Conservation (phyloP, 192 early-diverging fungal species). For the Geranomyces variabilis region DNA sequence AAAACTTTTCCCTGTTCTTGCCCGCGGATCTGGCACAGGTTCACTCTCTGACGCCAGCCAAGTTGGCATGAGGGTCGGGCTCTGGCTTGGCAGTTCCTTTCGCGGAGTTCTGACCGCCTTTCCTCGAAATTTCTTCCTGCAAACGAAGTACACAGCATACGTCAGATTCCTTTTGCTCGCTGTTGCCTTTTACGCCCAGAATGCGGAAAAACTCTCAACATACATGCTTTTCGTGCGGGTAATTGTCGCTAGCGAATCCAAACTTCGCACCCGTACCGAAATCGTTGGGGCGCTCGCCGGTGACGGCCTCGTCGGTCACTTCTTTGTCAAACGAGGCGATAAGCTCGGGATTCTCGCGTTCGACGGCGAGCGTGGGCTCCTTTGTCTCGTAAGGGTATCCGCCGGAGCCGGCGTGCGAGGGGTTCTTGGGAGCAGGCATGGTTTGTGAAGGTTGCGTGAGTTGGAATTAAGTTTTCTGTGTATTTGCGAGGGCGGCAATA, state of each 20-base stretch:
- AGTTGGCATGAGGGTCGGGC: conserved; percentile 29
- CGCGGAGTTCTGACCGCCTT: conserved; percentile 24
- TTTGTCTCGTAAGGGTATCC: conserved; percentile 14
- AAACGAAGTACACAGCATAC: neutral
- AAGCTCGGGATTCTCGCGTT: conserved; percentile 32
- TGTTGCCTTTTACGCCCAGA: too few relatives aligned
- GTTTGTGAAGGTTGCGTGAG: conserved; percentile 9
- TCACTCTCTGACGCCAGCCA: neutral
- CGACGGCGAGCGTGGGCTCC: conserved; percentile 34
- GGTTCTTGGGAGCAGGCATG: conserved; percentile 38
- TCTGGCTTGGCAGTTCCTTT: conserved; percentile 16
- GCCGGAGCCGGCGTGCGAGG: conserved; percentile 34
- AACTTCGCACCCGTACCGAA: conserved; percentile 31
- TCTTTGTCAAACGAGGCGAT: conserved; percentile 33
- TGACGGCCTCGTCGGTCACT: conserved; percentile 28
- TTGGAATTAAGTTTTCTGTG: too few relatives aligned
- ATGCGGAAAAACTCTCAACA: neutral
- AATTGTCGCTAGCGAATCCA: conserved; percentile 35
- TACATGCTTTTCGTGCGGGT: conserved; percentile 30
- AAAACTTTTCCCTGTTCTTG: too few relatives aligned
- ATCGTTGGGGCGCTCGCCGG: conserved; percentile 35
- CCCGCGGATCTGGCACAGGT: too few relatives aligned
- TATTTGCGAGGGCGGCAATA: too few relatives aligned
- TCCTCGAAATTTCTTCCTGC: conserved; percentile 27
- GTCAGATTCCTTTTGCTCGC: too few relatives aligned